Conservation (phyloP, 331 rosid genomes). For the Acacia pycnantha region DNA sequence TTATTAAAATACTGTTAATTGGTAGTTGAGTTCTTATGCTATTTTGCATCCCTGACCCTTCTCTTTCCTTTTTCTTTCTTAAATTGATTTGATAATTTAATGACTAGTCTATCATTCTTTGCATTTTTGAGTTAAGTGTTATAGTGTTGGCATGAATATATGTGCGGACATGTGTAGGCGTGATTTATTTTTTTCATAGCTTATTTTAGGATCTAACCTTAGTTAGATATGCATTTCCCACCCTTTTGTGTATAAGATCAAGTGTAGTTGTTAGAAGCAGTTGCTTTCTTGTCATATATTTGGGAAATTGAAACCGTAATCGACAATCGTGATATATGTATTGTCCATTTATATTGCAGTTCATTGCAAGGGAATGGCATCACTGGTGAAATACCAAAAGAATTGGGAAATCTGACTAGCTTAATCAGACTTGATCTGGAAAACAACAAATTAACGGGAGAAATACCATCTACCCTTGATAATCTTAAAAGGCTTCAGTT, state of each 20-base stretch:
- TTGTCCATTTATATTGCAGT: constrained; percentile 49
- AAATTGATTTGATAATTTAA: background rate
- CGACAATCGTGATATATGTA: background rate
- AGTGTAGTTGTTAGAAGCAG: background rate
- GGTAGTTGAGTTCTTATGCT: background rate
- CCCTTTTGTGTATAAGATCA: constrained; percentile 7
- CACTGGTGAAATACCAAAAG: constrained; percentile 79
- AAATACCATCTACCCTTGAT: constrained; percentile 83
- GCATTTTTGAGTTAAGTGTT: constrained; percentile 1
- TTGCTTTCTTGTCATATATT: constrained; percentile 16
- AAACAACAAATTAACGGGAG: constrained; percentile 69
- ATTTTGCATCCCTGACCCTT: constrained; percentile 2
- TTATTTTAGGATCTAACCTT: background rate
- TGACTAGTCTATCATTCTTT: constrained; percentile 22
- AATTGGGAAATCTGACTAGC: constrained; percentile 70
- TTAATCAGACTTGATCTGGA: constrained; percentile 69
- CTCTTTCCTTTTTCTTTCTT: background rate
- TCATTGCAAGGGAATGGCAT: constrained; percentile 78
- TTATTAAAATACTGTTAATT: background rate
- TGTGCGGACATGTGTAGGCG: background rate
- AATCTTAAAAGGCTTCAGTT: constrained; percentile 73
- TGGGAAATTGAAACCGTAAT: constrained; percentile 2
- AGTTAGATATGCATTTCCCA: background rate
- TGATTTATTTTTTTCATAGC: background rate
- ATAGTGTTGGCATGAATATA: background rate